These are phyloP conservation scores for Leccinum glutinopallens DNA, from an alignment of 1,284 basidiomycete genomes.

Conservation along the genomic window DNA sequence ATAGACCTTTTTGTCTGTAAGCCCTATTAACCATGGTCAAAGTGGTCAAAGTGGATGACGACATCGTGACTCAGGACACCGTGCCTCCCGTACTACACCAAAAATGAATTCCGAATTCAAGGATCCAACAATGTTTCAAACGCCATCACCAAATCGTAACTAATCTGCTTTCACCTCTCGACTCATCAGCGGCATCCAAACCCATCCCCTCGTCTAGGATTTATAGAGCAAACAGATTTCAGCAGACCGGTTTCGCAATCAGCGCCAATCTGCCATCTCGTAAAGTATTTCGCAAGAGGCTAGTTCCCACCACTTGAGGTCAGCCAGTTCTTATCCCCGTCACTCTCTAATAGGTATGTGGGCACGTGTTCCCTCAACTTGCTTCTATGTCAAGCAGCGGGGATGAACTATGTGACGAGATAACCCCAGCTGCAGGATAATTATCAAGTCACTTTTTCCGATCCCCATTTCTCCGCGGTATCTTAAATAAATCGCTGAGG, in stretches of 20 bases:
- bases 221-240: conserved; percentile 1
- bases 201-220: background rate
- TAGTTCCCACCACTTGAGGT: conserved; percentile 25
- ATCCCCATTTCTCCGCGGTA: conserved; percentile 16
- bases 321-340: conserved; percentile 18
- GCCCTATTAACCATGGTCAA: background rate
- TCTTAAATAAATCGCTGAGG: conserved; percentile 28
- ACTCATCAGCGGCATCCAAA: conserved; percentile 3
- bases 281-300: conserved; percentile 23
- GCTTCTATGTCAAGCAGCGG: conserved; percentile 23
- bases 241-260: conserved; percentile 5
- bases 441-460: conserved; percentile 18
- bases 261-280: conserved; percentile 25
- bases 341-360: conserved; percentile 23
- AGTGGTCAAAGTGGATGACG: background rate
- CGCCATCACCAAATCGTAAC: background rate
- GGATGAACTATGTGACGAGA: conserved; percentile 21
- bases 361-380: conserved; percentile 22
- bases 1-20: background rate
- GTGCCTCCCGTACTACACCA: background rate
- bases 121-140: background rate
- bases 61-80: background rate
- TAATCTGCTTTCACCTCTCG: conserved; percentile 5
- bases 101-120: conserved; percentile 9
- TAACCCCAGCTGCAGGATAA: conserved; percentile 18